Evolutionary conservation across 2,329 filamentous ascomycete species (phyloP).

Genomic region (Fusarium sp.): DNA sequence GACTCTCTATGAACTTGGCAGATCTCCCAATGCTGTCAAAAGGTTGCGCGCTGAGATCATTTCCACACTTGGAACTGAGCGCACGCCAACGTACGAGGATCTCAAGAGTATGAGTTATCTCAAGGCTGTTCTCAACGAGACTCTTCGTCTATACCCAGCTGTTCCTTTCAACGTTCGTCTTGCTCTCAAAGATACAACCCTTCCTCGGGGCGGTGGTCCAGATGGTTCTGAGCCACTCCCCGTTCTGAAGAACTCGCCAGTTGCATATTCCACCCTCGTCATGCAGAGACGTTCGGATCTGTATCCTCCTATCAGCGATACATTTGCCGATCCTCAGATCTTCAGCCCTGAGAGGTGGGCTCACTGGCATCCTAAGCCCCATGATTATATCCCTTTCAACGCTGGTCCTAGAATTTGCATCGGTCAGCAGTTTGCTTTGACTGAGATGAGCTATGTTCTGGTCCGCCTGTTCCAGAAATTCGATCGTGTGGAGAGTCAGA

Average conservation of each 20-base stretch:
- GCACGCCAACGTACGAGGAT: conserved; percentile 76
- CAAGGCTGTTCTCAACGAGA: conserved; percentile 77
- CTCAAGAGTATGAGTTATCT: conserved; percentile 91
- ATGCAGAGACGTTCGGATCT: conserved; percentile 77
- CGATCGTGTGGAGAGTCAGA: conserved; percentile 67
- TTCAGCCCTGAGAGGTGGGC: conserved; percentile 76
- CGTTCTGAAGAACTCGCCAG: conserved; percentile 70
- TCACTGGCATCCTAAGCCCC: conserved; percentile 69
- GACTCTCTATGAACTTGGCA: conserved; percentile 82
- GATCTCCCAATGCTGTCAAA: conserved; percentile 71
- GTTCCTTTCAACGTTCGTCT: conserved; percentile 83
- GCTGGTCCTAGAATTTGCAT: conserved; percentile 79
- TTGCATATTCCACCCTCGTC: conserved; percentile 73
- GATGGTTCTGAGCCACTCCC: conserved; percentile 70
- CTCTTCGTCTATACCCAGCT: conserved; percentile 77
- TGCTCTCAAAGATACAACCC: conserved; percentile 75
- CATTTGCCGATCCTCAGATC: conserved; percentile 55
- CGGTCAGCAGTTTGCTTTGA: conserved; percentile 83
- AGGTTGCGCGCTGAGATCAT: conserved; percentile 80
- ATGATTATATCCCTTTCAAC: conserved; percentile 81
- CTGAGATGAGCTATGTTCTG: conserved; percentile 78
- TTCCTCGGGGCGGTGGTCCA: conserved; percentile 75
- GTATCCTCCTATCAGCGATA: conserved; percentile 61
- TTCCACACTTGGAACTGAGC: conserved; percentile 68
- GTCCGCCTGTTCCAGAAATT: conserved; percentile 78